Evolutionary conservation across 1,139 yeast genomes (phyloP).

Genomic region (Lodderomyces jiufengensis): DNA sequence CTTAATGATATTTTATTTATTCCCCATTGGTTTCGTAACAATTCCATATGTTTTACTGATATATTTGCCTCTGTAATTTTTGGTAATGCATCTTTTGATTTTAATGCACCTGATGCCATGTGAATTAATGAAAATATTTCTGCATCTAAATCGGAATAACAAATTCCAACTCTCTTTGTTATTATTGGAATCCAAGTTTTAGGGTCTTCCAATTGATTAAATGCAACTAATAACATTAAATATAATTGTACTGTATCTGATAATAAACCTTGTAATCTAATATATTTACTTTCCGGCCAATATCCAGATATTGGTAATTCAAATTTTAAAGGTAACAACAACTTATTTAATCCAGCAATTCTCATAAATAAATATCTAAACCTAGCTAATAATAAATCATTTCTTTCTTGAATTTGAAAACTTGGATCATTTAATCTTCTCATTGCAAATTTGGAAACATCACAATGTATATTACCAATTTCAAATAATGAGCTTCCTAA

Average conservation of each 20-base stretch:
- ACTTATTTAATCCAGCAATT: constrained; percentile 21
- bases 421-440: constrained; percentile 21
- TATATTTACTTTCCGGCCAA: constrained; percentile 35
- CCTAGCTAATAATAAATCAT: constrained; percentile 23
- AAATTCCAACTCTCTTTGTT: constrained; percentile 31
- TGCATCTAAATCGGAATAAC: constrained; percentile 27
- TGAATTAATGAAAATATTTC: constrained; percentile 30
- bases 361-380: constrained; percentile 23
- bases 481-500: constrained; percentile 24
- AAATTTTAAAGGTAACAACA: constrained; percentile 27
- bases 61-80: constrained; percentile 32
- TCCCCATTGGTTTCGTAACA: constrained; percentile 31
- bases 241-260: constrained; percentile 31
- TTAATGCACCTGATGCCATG: constrained; percentile 32
- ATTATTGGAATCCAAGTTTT: constrained; percentile 27
- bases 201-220: constrained; percentile 28
- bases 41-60: constrained; percentile 30
- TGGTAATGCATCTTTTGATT: constrained; percentile 27
- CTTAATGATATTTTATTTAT: constrained; percentile 21
- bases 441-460: constrained; percentile 27
- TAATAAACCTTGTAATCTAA: constrained; percentile 21
- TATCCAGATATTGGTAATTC: constrained; percentile 31
- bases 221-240: constrained; percentile 21
- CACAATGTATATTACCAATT: constrained; percentile 30
- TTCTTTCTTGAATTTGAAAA: constrained; percentile 20